Conservation (phyloP, 116 monocot species). For the Zostera marina region DNA sequence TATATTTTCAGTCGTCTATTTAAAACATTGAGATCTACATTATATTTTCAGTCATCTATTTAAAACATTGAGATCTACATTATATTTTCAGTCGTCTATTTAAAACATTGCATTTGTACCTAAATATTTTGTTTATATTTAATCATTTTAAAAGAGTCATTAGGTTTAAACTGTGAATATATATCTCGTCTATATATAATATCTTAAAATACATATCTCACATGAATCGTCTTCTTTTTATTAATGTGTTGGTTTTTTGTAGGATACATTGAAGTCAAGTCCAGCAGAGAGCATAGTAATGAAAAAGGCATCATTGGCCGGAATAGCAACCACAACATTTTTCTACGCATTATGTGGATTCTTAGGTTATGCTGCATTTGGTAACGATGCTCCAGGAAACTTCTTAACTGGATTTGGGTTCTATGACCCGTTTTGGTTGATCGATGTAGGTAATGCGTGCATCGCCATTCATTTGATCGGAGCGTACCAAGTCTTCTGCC, state of each 20-base stretch:
- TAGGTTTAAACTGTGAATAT: too few species aligned
- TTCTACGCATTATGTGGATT: conserved; percentile 27
- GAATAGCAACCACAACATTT: conserved; percentile 13
- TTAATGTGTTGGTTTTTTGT: not conserved
- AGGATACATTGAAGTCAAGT: conserved; percentile 24
- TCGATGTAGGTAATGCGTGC: conserved; percentile 22
- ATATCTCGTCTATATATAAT: too few species aligned
- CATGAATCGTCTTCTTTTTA: too few species aligned
- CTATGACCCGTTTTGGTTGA: conserved; percentile 27
- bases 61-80: too few species aligned
- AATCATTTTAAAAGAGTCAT: too few species aligned
- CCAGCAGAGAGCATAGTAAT: conserved; percentile 25
- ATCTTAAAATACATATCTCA: too few species aligned
- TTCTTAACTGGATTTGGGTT: conserved; percentile 30
- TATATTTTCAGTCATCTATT: too few species aligned
- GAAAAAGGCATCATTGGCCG: conserved; percentile 20
- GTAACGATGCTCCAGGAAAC: conserved; percentile 22
- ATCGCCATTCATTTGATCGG: conserved; percentile 25
- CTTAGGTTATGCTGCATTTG: conserved; percentile 25
- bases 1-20: too few species aligned
- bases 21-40: too few species aligned
- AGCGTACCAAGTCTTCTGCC: conserved; percentile 28
- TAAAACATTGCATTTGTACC: too few species aligned
- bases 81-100: too few species aligned
- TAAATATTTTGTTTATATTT: too few species aligned